Conservation (phyloP, 768 basidiomycete species). For the Leccinum uliginosum region DNA sequence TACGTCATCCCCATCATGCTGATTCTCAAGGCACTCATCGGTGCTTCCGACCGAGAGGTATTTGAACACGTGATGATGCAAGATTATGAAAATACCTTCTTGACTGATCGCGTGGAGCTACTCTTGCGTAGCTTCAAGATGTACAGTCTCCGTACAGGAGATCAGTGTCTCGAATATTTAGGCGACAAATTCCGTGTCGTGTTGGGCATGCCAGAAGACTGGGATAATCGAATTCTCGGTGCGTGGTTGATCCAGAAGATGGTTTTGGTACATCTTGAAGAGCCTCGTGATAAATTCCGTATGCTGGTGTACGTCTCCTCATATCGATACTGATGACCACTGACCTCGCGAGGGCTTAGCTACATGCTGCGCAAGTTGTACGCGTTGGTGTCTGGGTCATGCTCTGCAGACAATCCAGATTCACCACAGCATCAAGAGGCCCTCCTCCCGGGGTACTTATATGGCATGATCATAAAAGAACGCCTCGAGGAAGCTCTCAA, state of each 20-base stretch:
- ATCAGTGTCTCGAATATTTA: constrained; percentile 90
- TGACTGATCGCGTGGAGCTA: constrained; percentile 95
- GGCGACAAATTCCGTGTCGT: constrained; percentile 97
- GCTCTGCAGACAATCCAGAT: constrained; percentile 94
- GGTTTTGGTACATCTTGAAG: constrained; percentile 84
- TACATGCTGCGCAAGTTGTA: constrained; percentile 98
- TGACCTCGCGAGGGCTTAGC: constrained; percentile 42
- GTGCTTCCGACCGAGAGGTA: constrained; percentile 92
- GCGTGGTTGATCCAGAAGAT: constrained; percentile 79
- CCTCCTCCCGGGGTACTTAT: constrained; percentile 85
- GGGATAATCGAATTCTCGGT: constrained; percentile 80
- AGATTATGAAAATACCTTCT: constrained; percentile 94
- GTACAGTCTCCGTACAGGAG: constrained; percentile 81
- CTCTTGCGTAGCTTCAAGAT: constrained; percentile 93
- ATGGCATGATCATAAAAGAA: constrained; percentile 98
- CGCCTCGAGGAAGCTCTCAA: constrained; percentile 86
- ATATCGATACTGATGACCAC: background rate
- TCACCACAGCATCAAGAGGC: constrained; percentile 99
- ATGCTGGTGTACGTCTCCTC: constrained; percentile 68
- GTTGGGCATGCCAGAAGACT: constrained; percentile 87
- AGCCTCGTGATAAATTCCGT: constrained; percentile 88
- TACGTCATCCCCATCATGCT: constrained; percentile 98
- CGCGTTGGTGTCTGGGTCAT: constrained; percentile 82
- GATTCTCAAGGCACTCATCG: constrained; percentile 86
- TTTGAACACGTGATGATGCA: constrained; percentile 96